Evolutionary conservation across 169 alveolate species (phyloP), one percentile per base, ranked within the genome.

Genomic region (Blepharisma undulans): DNA sequence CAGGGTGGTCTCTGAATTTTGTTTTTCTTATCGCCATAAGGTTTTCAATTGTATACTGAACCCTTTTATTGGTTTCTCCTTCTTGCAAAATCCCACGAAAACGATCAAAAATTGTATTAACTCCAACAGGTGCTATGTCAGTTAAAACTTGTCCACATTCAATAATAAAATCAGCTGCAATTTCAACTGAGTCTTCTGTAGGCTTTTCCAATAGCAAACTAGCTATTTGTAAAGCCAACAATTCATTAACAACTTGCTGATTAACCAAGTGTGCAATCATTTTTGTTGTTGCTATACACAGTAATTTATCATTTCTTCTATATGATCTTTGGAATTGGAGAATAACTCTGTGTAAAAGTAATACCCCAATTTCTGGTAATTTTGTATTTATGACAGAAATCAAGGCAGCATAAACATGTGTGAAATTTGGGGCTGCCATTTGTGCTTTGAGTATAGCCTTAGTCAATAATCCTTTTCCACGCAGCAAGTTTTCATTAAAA

Each of bases 381-480:
- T 99, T 99, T 71, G 99, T 98, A 95, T 99, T 99, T 59, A 99
- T 95, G 30, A 99, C 99, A 18, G 99, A 96, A 66, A 99, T 95
- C 33, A 99, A 95, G n/a, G 99, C 98, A 27, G 99, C 99, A 94
- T 98, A 98, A 12, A 99, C 99, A 81, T 97, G 98, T 5, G 99
- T 97, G 92, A 98, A 99, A 34, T 98, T 99, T 25, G 99, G 99
- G 2, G 99, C 98, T 21, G 99, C 99, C 98, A 99, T 95, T 95
- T 99, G 99, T 22, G 99, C 99, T 91, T 99, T 96, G 79, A 99
- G 95, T 82, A 99, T 94, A 66, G 99, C 98, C 84, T 99, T 98
- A 48, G 98, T 98, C 81, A 99, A 94, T 60, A 99, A 94, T 0
- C 99, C 99, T 76, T 99, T 98, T 21, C 99, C 99, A 87, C 99